These are phyloP conservation scores for Naumovozyma castellii DNA, from an alignment of 805 yeast genomes.

Conservation along the genomic window DNA sequence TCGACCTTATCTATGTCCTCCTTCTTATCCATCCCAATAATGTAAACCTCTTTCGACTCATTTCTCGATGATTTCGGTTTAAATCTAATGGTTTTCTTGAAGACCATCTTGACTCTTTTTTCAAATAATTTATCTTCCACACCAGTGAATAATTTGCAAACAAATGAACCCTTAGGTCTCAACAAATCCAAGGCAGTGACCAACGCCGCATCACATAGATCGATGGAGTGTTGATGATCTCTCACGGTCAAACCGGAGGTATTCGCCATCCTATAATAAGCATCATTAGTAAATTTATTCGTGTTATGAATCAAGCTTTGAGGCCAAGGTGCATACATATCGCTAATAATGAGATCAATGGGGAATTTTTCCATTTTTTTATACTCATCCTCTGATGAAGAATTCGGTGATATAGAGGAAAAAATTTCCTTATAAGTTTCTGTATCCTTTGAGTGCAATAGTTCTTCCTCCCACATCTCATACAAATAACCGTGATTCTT, in stretches of 20 bases:
- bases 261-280: slow-evolving; percentile 87
- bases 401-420: too few relatives aligned
- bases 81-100: slow-evolving; percentile 52
- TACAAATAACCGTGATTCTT: slow-evolving; percentile 19
- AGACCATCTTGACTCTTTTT: slow-evolving; percentile 45
- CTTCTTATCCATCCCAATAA: slow-evolving; percentile 53
- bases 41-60: slow-evolving; percentile 76
- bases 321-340: slow-evolving; percentile 67
- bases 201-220: slow-evolving; percentile 85
- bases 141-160: slow-evolving; percentile 82
- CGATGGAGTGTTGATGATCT: slow-evolving; percentile 78
- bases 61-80: slow-evolving; percentile 77
- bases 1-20: slow-evolving; percentile 34
- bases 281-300: slow-evolving; percentile 60
- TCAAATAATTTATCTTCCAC: slow-evolving; percentile 63
- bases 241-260: slow-evolving; percentile 73
- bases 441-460: not conserved
- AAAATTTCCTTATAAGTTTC: not conserved
- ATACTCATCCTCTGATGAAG: not conserved
- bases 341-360: slow-evolving; percentile 64
- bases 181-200: slow-evolving; percentile 64
- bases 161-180: slow-evolving; percentile 58
- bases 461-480: slow-evolving; percentile 12
- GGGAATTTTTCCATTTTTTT: slow-evolving; percentile 26
- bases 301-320: slow-evolving; percentile 28